Conservation (phyloP, 208 protist species). For the Leishmania guyanensis region DNA sequence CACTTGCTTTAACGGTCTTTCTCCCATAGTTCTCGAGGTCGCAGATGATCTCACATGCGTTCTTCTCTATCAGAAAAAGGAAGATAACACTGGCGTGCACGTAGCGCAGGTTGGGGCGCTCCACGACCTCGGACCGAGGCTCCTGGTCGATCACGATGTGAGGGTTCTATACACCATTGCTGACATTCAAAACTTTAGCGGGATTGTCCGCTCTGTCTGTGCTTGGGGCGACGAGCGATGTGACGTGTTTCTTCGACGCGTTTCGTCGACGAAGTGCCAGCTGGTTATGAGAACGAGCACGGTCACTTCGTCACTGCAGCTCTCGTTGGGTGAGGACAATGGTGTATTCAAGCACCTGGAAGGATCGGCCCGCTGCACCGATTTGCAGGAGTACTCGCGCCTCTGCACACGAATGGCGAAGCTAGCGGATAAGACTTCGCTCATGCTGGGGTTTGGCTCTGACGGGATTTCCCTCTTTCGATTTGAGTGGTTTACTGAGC, state of each 20-base stretch:
- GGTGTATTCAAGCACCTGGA: conserved; percentile 29
- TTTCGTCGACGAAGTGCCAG: conserved; percentile 28
- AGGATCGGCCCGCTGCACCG: conserved; percentile 45
- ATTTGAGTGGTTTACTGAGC: conserved; percentile 44
- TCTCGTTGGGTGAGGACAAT: conserved; percentile 24
- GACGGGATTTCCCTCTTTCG: conserved; percentile 52
- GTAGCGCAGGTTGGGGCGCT: conserved; percentile 49
- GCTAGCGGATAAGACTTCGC: background rate
- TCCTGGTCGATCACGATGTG: conserved; percentile 56
- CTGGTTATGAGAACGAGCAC: conserved; percentile 36
- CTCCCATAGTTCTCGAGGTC: conserved; percentile 49
- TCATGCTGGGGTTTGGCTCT: conserved; percentile 58
- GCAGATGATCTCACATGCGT: conserved; percentile 37
- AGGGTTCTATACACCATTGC: conserved; percentile 43
- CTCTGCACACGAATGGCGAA: conserved; percentile 35
- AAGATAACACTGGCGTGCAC: conserved; percentile 36
- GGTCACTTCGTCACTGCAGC: conserved; percentile 34
- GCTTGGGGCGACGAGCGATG: conserved; percentile 52
- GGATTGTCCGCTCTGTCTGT: conserved; percentile 44
- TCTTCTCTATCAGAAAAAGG: conserved; percentile 42
- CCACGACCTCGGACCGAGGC: conserved; percentile 65
- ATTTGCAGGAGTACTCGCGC: conserved; percentile 54
- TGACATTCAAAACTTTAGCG: conserved; percentile 54
- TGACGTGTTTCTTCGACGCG: conserved; percentile 38
- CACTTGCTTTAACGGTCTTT: conserved; percentile 46